Evolutionary conservation across 2,329 filamentous ascomycete genomes (phyloP), one percentile per base, ranked within the genome.

Genomic region (Chaetomium globosum): DNA sequence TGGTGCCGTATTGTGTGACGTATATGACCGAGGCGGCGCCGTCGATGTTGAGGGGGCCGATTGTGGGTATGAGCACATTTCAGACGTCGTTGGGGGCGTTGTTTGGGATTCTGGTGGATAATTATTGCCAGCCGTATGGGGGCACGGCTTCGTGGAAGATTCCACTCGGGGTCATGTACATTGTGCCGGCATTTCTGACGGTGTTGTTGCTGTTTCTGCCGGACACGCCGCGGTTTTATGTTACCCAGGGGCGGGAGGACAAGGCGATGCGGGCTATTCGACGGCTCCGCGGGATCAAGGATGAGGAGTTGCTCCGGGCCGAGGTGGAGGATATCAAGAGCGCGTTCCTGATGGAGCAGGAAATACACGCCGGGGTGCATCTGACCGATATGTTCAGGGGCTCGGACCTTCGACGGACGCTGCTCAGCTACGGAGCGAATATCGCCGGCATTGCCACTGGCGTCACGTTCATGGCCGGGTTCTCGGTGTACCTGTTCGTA

Each of bases 71-170:
- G 70, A 66, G 59, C n/a, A 66, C 68, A 7, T 71, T 71, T 12
- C 68, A 71, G 61, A 68, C 68, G 4, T 70, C 67, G 10, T 30
- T 72, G 10, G 70, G 70, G 3, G 67, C 68, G 21, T 77, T 85
- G 28, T 73, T 82, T n/a, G 80, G 80, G 26, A 80, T 79, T 13
- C 72, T 82, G n/a, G 75, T 85, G 43, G 82, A 85, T 70, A 84
- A 83, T 72, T 82, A 81, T 63, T 75, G 73, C 0, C 73, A 73
- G 1, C 67, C 67, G 51, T 75, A 79, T 23, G 71, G 55, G 30
- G 75, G 74, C 12, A 73, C 74, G 6, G 70, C 73, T 1, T 73
- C 75, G 2, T 79, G 78, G 68, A 73, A 78, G 21, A 78, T 78
- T 66, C 77, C 78, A 0, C 74, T 79, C 2, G 76, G 74, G 0